Evolutionary conservation across 805 yeast genomes (phyloP), one percentile per base, ranked within the genome.

Genomic region (Ogataea nonfermentans): DNA sequence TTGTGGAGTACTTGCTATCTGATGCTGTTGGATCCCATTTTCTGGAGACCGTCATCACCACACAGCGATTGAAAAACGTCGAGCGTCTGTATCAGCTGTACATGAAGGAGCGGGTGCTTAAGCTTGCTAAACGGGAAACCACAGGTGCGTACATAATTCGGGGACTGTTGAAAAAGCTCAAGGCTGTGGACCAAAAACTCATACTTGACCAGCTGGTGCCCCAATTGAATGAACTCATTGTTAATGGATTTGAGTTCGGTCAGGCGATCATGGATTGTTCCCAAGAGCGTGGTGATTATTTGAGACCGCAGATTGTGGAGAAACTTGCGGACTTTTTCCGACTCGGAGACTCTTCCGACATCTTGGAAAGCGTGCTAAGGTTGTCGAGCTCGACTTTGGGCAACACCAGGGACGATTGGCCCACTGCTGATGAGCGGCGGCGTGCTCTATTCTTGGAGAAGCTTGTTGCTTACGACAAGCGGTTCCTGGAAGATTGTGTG

Each of bases 1-100:
- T 84, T 59, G 81, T 90, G 22, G 96, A 89, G 57, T 84, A 84
- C 53, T 68, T 90, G 39, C 65, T 91, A 25, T 78, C 93, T 7
- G 96, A 89, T 56, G 70, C 95, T 1, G 87, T 90, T n/a, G 99
- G 98, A 0, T 84, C 95, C 1, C 97, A 89, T 63, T 91, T 93
- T 67, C 68, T 91, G 19, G 88, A 93, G 61, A 73, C 81, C 13
- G 74, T 80, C 9, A 68, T 90, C 36, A 76, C 73, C 33, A 75
- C 74, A 43, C 80, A 82, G 46, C 79, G 93, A 48, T 64, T 75
- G 46, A 82, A 78, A 48, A 80, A 78, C 56, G 75, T 84, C 14
- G 84, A 81, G 52, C 73, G 95, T 51, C 61, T 91, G 32, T 87
- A 78, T 66, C 65, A 64, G 28, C 59, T 75, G 5, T 86, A 89